Evolutionary conservation across 2,329 filamentous ascomycete genomes (phyloP), one percentile per base, ranked within the genome.

Genomic region (Penicillium sp.): DNA sequence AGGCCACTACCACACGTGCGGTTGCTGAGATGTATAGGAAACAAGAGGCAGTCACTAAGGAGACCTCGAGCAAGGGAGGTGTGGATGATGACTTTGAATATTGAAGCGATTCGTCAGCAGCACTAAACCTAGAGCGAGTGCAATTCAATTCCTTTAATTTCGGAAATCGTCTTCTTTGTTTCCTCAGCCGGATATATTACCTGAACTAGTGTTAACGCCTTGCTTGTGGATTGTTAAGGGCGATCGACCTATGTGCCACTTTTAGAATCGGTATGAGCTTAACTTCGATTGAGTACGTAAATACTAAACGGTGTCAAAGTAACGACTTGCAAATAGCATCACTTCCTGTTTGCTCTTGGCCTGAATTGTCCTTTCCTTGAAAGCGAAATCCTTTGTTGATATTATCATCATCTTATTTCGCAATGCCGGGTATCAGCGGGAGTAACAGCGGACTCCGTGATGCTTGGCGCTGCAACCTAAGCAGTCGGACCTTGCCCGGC

Each of bases 31-130:
- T 99, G 92, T 99, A 97, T 74, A 80, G 85, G 58, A 91, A 88
- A 73, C 93, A 99, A 75, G 92, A 97, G 76, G 88, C 86, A 60
- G 89, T 95, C 42, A 75, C 82, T 11, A 95, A 93, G 77, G 89
- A 77, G 53, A 90, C 88, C 74, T 84, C 86, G 0, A 86, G 88
- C 49, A 95, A 95, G 75, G 88, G 86, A 0, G 88, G 89, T 3
- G 91, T 91, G 47, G 93, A 99, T 76, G 92, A 97, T 73, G 91
- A 97, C 70, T 99, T 96, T 73, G 93, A 99, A 77, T 99, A 99
- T 73, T 99, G 41, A 62, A 36, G 33, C 34, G 39, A 27, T 39
- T 31, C 39, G 10, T 49, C 22, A 33, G 28, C 8, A 10, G 31
- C 25, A 43, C 16, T 38, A 48, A 43, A n/a, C n/a, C n/a, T n/a